Conservation (phyloP, 2,329 filamentous ascomycete genomes). For the Aspergillus ruber region DNA sequence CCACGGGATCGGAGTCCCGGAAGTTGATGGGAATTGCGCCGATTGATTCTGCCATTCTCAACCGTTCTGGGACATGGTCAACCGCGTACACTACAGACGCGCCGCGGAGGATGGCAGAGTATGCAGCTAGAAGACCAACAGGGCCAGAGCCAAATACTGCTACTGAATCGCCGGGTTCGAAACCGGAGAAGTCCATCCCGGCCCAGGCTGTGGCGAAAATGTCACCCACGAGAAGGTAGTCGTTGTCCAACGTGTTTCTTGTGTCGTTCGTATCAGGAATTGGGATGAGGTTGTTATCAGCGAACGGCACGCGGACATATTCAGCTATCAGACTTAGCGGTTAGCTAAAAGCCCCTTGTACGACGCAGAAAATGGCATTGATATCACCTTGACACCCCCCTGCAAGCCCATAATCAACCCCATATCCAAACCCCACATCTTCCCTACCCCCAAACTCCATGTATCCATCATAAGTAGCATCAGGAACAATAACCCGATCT, state of each 20-base stretch:
- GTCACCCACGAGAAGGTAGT: conserved; percentile 27
- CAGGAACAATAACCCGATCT: conserved; percentile 16
- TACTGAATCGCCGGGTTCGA: conserved; percentile 47
- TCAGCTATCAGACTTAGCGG: conserved; percentile 5
- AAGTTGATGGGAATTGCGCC: conserved; percentile 58
- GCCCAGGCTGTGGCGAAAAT: conserved; percentile 37
- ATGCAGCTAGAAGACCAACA: conserved; percentile 60
- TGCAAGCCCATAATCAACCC: conserved; percentile 1
- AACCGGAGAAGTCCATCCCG: conserved; percentile 30
- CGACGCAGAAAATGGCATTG: background rate
- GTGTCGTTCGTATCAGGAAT: conserved; percentile 3
- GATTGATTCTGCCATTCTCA: conserved; percentile 51
- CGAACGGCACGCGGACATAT: conserved; percentile 13
- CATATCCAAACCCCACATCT: conserved; percentile 3
- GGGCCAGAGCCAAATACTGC: conserved; percentile 59
- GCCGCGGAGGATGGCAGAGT: conserved; percentile 54
- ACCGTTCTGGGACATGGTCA: conserved; percentile 54
- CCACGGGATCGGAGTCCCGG: conserved; percentile 46
- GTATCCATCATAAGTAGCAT: conserved; percentile 5
- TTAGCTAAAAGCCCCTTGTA: too few species aligned
- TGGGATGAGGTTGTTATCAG: conserved; percentile 11
- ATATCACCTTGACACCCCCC: background rate
- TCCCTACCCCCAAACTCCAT: background rate
- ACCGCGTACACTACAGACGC: conserved; percentile 56
- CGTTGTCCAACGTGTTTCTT: background rate